Percentiles rank a stretch among this genome's conserved stretches.
Conservation (phyloP, 164 flowering plant species). For the Aristolochia fimbriata region DNA sequence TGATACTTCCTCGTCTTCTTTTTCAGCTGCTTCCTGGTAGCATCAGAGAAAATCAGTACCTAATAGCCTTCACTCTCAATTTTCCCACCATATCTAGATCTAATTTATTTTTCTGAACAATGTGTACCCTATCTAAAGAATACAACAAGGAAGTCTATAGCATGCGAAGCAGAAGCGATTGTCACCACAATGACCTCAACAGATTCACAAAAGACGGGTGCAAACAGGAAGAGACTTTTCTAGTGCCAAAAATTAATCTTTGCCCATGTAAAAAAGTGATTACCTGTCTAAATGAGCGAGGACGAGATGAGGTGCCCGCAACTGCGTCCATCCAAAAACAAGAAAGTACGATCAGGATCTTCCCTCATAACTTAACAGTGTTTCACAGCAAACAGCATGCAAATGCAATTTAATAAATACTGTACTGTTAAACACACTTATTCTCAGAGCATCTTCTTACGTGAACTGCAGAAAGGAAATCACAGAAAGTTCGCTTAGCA, state of each 20-base stretch:
- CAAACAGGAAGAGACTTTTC: neutral
- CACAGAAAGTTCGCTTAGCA: no score
- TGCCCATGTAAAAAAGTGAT: neutral
- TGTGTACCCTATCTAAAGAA: no score
- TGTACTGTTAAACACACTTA: no score
- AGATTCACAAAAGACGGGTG: no score
- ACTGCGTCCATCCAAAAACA: slow-evolving; percentile 30
- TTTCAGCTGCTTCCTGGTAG: slow-evolving; percentile 45
- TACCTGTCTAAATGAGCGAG: slow-evolving; percentile 66
- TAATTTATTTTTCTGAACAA: no score
- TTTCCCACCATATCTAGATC: no score
- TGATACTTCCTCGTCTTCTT: slow-evolving; percentile 32
- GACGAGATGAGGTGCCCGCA: slow-evolving; percentile 77
- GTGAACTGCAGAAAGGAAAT: no score
- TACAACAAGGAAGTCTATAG: no score
- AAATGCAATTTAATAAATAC: no score
- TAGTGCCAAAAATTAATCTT: neutral
- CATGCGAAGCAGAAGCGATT: no score
- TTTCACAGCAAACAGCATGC: neutral
- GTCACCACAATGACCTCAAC: no score
- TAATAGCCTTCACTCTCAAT: neutral
- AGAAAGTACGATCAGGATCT: neutral
- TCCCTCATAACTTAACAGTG: neutral
- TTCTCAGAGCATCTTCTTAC: no score
- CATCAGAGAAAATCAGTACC: neutral